phyloP scores from a whole-genome alignment of 257 asterid species.

The Jacaranda copaia region DNA sequence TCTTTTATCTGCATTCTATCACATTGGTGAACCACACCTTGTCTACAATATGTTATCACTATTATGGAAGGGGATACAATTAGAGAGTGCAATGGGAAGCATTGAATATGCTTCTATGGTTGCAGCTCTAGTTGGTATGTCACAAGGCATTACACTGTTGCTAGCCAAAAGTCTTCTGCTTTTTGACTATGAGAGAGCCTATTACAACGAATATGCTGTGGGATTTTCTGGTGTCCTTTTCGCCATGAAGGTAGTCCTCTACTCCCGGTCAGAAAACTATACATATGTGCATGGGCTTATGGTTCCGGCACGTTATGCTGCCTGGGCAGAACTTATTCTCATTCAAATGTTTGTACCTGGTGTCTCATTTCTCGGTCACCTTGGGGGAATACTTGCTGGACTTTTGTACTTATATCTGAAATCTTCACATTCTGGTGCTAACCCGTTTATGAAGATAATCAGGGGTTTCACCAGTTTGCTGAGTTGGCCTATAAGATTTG shows the following conservation, averaged over 20 bases:
- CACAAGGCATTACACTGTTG: conserved; percentile 78
- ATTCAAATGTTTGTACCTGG: conserved; percentile 90
- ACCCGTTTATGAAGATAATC: conserved; percentile 51
- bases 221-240: conserved; percentile 97
- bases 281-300: conserved; percentile 70
- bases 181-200: conserved; percentile 67
- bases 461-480: conserved; percentile 50
- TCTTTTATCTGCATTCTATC: conserved; percentile 80
- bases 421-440: conserved; percentile 50
- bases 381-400: conserved; percentile 92
- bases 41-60: conserved; percentile 93
- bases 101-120: conserved; percentile 76
- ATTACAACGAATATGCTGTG: conserved; percentile 75
- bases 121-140: conserved; percentile 73
- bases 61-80: conserved; percentile 87
- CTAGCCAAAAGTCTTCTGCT: conserved; percentile 72
- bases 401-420: conserved; percentile 58
- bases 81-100: conserved; percentile 89
- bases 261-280: conserved; percentile 71
- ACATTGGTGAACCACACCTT: conserved; percentile 80
- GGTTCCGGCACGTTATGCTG: conserved; percentile 90
- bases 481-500: conserved; percentile 67
- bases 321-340: conserved; percentile 93
- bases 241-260: conserved; percentile 88
- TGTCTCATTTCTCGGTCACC: conserved; percentile 92